Conservation (phyloP, 2,329 filamentous ascomycete species). For the Tolypocladium paradoxum region DNA sequence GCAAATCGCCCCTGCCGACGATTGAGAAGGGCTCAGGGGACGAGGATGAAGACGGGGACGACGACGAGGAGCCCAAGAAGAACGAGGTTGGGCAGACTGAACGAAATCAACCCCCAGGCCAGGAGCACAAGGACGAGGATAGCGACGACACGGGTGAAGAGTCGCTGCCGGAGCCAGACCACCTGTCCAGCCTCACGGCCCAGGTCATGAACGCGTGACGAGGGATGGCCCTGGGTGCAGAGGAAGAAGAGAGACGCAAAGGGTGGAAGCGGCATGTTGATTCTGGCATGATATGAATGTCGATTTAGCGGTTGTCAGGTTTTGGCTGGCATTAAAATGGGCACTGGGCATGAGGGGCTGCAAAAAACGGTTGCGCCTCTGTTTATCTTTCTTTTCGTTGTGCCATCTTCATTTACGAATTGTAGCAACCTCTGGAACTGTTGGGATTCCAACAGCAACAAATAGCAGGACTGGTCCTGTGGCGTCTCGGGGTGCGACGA, state of each 20-base stretch:
- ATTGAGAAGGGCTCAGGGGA: constrained; percentile 24
- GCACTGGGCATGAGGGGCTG: not conserved
- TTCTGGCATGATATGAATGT: not conserved
- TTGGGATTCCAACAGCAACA: not conserved
- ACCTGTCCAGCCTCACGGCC: constrained; percentile 16
- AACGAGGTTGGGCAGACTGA: not conserved
- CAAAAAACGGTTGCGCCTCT: not conserved
- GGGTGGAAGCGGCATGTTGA: constrained; percentile 3
- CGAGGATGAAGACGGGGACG: constrained; percentile 8
- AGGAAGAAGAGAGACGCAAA: not conserved
- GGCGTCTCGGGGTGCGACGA: not conserved
- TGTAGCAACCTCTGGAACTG: not conserved
- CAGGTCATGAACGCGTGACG: constrained; percentile 23
- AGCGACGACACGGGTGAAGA: constrained; percentile 18
- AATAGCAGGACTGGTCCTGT: not conserved
- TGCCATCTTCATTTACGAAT: not conserved
- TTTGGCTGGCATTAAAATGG: not conserved
- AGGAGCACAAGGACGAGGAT: constrained; percentile 8
- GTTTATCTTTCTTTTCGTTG: not conserved
- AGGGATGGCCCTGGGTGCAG: not conserved
- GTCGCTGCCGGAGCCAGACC: constrained; percentile 15
- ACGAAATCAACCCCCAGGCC: not conserved
- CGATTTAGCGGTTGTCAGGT: not conserved
- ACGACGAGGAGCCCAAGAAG: constrained; percentile 13
- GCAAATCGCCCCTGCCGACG: constrained; percentile 42